phyloP scores from a whole-genome alignment of 208 protist species.

The Leishmania arabica region DNA sequence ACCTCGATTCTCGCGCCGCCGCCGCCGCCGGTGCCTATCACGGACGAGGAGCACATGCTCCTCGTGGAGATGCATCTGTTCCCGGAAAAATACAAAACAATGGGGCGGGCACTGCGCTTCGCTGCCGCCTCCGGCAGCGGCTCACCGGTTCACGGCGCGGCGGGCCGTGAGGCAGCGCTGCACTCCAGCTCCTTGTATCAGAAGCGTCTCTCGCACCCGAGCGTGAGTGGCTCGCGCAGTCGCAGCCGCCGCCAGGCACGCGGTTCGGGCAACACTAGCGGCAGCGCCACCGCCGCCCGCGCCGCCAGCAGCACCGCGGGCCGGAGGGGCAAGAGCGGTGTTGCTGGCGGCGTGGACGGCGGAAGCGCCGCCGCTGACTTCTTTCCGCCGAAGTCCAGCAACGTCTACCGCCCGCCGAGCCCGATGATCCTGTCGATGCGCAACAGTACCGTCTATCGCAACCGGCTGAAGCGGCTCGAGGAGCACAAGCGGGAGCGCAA shows the following conservation, averaged over 20 bases:
- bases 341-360: neutral
- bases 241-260: constrained; percentile 4
- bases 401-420: constrained; percentile 74
- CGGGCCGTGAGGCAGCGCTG: neutral
- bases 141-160: neutral
- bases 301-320: no score
- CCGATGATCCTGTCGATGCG: constrained; percentile 89
- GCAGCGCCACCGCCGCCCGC: neutral
- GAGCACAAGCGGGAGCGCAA: constrained; percentile 15
- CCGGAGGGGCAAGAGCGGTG: neutral
- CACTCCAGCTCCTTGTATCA: neutral
- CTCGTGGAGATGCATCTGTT: constrained; percentile 60
- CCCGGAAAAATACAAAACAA: constrained; percentile 41
- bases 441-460: constrained; percentile 55
- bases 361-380: constrained; percentile 37
- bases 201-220: constrained; percentile 4
- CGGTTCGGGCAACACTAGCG: neutral
- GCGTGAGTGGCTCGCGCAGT: neutral
- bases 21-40: constrained; percentile 21
- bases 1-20: neutral
- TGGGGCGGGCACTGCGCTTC: constrained; percentile 15
- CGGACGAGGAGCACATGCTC: constrained; percentile 58
- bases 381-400: constrained; percentile 39
- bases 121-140: neutral
- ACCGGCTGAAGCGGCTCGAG: constrained; percentile 33